Base-by-base conservation (phyloP, 345 rosid species). In the Lepidium africanum region DNA sequence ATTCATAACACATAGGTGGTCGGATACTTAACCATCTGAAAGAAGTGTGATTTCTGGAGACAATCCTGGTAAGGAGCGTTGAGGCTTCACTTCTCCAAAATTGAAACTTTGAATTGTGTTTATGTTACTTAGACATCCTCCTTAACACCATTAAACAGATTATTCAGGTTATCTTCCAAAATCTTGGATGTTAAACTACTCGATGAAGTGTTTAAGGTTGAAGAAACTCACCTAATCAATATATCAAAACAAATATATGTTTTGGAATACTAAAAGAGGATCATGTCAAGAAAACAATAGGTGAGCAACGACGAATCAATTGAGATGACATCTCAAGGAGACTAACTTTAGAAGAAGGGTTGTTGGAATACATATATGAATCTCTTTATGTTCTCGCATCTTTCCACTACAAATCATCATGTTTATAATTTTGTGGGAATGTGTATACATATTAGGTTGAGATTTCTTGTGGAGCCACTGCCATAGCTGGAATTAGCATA, bases 401-500 rank as follows among this genome's bases (percentile, higher is more conserved):
- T 53, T 10, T 14, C 39, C 7, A 62, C 10, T 54, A 53, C 41
- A 9, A 3, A 15, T 45, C 15, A 71, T 54, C 2, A 13, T 0
- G 36, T 64, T 55, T 13, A 48, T 23, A 27, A 39, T 72, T 42
- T 19, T 33, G 3, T 3, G 11, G 11, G 39, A 6, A 30, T 50
- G 2, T 48, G 4, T 30, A 41, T 54, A 23, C n/a, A 63, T 33
- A 7, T 57, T 74, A 89, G 98, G 98, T 89, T 30, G 98, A 96
- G 17, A 89, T 92, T 39, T 92, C 98, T 40, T 89, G 95, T 39
- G 96, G 96, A 79, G 96, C 98, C 0, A 96, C 96, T 9, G 93
- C 96, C 53, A 92, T 85, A n/a, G 97, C 97, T 11, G 96, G 97
- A 6, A 74, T 86, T 42, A 76, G 85, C 75, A 78, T 92, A 39